Base-by-base conservation (phyloP, 257 asterid genomes). In the Ocimum tenuiflorum region DNA sequence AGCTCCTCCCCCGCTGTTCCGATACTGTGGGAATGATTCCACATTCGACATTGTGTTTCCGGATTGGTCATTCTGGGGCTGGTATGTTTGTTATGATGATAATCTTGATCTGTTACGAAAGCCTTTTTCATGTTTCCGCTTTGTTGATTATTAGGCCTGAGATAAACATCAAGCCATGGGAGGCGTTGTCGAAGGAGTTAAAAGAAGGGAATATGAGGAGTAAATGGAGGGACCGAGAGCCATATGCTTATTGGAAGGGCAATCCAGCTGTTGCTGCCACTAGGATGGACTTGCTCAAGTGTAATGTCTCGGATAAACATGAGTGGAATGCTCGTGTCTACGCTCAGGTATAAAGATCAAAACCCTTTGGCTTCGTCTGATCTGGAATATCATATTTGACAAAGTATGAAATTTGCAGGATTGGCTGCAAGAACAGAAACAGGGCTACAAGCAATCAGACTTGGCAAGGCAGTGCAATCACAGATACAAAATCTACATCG, bases 51-150 rank as follows among this genome's bases (percentile, higher is more conserved):
- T 90, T 7, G 91, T 82, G 63, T 87, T 90, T 73, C 97, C 97
- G 0, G 97, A 90, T 36, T 90, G 97, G 97, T 87, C 95, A 0
- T 90, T 85, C 67, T 90, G 97, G 96, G 97, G 97, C 31, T 90
- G 97, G 97, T 87, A 77, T 0, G 75, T 67, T 27, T 27, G 2
- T 27, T 27, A 27, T 27, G 31, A 27, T 49, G 8, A 18, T 56
- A 8, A 11, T 49, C 12, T 10, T 46, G 6, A 10, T 43, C 51
- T 3, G 17, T 15, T 6, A 10, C 14, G 7, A 49, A 63, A 33
- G 14, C 47, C 4, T 48, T 2, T 0, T 8, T 4, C 8, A 1
- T 3, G 47, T 43, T 43, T 13, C 31, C 31, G 18, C 13, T 1
- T 41, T 3, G 14, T n/a, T 12, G 38, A 19, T 60, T 2, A 58